Conservation (phyloP, 129 eudicot species). For the Cynara cardunculus region DNA sequence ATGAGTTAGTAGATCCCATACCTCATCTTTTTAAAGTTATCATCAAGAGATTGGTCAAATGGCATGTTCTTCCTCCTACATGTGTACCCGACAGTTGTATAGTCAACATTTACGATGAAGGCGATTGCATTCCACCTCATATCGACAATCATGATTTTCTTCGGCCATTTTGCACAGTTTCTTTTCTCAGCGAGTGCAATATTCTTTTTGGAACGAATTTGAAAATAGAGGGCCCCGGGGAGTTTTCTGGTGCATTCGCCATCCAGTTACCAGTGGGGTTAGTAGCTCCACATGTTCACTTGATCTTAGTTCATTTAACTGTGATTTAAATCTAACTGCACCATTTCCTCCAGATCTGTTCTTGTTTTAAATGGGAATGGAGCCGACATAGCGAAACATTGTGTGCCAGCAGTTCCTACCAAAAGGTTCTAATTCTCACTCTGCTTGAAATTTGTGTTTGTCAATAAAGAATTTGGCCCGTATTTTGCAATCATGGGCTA, state of each 20-base stretch:
- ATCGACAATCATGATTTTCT: slow-evolving; percentile 94
- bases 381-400: slow-evolving; percentile 94
- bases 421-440: slow-evolving; percentile 50
- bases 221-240: slow-evolving; percentile 76
- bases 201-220: slow-evolving; percentile 76
- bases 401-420: slow-evolving; percentile 90
- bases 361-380: slow-evolving; percentile 86
- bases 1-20: slow-evolving; percentile 68
- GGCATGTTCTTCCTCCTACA: slow-evolving; percentile 88
- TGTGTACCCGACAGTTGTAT: slow-evolving; percentile 98
- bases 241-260: slow-evolving; percentile 61
- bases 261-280: slow-evolving; percentile 93
- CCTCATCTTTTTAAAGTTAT: slow-evolving; percentile 77
- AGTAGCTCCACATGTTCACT: slow-evolving; percentile 7
- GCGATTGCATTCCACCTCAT: slow-evolving; percentile 98
- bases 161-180: slow-evolving; percentile 93
- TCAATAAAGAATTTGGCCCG: not conserved
- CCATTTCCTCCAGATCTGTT: slow-evolving; percentile 61
- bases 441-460: not conserved
- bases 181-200: slow-evolving; percentile 88
- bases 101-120: slow-evolving; percentile 87
- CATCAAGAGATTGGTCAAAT: slow-evolving; percentile 74
- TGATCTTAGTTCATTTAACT: not conserved
- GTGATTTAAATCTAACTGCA: not conserved
- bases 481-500: not conserved